Base-by-base conservation (phyloP, 306 rosid species). In the Dicorynia guianensis region DNA sequence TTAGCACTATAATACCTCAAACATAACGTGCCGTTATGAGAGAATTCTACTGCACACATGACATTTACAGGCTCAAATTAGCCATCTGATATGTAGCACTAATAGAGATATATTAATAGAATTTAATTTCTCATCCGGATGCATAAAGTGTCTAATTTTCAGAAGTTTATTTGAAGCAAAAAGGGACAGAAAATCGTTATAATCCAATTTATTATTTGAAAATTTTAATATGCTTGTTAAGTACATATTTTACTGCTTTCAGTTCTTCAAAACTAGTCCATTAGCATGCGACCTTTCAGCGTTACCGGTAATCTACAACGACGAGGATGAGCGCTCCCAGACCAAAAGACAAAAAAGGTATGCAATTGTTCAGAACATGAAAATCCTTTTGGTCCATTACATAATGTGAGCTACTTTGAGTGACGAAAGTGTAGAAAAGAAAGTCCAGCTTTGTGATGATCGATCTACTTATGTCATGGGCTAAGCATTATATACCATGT, bases 241-340 rank as follows among this genome's bases (percentile, higher is more conserved):
- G 30, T 25, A 25, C 30, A 25, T 25, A 12, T 35, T 33, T 17
- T 17, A 33, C 47, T 76, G 55, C 71, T 76, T 65, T 40, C 75
- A 84, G 87, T 84, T 84, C 70, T 84, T 84, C 82, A 68, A 55
- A 49, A 39, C 85, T 8, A 69, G 48, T 72, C 87, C 85, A 48
- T 63, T 72, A 50, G 78, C 87, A 35, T 77, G 80, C 8, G 58
- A 58, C 56, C 36, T 9, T 56, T 80, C 80, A 15, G 78, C 72
- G 8, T 50, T 84, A 44, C 75, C 87, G 5, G 67, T 74, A n/a
- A 73, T 73, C 33, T 39, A 47, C 78, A 80, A 63, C 55, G 82
- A 67, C 0, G 80, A 84, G 46, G 85, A 77, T 42, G 87, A 77
- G 54, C 62, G 48, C 18, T 35, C 71, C 39, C 85, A 72, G 18